phyloP scores from a whole-genome alignment of 2,329 filamentous ascomycete genomes.

The Aspergillus fumigatus region DNA sequence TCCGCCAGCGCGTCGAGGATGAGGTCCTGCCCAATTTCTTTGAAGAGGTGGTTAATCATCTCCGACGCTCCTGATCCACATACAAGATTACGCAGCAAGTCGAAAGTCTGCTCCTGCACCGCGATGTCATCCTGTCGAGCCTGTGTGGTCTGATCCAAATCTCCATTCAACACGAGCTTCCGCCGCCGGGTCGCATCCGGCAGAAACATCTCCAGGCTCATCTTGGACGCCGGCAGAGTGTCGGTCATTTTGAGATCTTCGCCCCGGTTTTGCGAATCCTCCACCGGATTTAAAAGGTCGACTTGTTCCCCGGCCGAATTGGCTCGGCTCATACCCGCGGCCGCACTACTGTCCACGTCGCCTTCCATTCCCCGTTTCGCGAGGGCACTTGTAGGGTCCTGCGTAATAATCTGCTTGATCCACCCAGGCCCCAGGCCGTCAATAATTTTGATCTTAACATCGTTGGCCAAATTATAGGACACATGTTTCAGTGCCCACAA shows the following conservation, averaged over 20 bases:
- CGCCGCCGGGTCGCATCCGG: slow-evolving; percentile 37
- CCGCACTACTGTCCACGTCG: slow-evolving; percentile 27
- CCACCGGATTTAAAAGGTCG: slow-evolving; percentile 53
- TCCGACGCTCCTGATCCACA: slow-evolving; percentile 56
- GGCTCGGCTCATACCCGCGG: slow-evolving; percentile 50
- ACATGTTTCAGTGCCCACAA: slow-evolving; percentile 94
- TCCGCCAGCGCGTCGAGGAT: slow-evolving; percentile 76
- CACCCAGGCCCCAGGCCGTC: slow-evolving; percentile 73
- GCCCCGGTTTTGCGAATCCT: slow-evolving; percentile 24
- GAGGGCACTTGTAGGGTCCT: slow-evolving; percentile 40
- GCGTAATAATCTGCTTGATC: slow-evolving; percentile 73
- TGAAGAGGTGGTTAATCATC: slow-evolving; percentile 84
- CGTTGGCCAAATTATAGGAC: slow-evolving; percentile 65
- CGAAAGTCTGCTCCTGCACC: slow-evolving; percentile 85
- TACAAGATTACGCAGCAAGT: slow-evolving; percentile 86
- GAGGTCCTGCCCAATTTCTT: slow-evolving; percentile 67
- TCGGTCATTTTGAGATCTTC: slow-evolving; percentile 34
- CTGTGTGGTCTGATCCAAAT: slow-evolving; percentile 63
- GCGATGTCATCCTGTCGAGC: slow-evolving; percentile 72
- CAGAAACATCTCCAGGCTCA: slow-evolving; percentile 35
- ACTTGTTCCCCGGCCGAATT: slow-evolving; percentile 59
- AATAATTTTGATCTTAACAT: slow-evolving; percentile 71
- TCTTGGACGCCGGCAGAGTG: slow-evolving; percentile 38
- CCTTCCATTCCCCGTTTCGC: slow-evolving; percentile 28
- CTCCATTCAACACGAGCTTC: slow-evolving; percentile 53